Conservation (phyloP, 805 yeast species). For the Lipomyces kockii region DNA sequence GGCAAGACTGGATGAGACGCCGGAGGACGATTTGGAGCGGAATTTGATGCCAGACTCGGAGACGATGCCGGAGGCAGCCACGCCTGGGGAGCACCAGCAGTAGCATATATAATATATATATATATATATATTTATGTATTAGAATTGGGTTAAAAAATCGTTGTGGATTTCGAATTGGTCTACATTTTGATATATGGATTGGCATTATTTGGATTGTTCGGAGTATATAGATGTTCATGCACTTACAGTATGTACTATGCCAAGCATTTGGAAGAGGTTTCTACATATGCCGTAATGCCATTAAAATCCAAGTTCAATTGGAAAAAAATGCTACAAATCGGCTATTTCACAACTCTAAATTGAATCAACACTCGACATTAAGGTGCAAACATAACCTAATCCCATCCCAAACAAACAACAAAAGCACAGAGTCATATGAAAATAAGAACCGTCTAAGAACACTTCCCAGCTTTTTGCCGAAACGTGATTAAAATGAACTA, state of each 20-base stretch:
- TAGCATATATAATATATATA: not conserved
- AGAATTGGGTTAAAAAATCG: not conserved
- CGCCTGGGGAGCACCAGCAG: too few species aligned
- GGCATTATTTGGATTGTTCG: not conserved
- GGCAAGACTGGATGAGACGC: conserved; percentile 32
- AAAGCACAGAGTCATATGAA: not conserved
- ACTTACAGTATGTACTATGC: not conserved
- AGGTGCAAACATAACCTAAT: not conserved
- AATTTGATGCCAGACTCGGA: not conserved
- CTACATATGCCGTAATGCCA: too few species aligned
- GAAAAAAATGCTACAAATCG: not conserved
- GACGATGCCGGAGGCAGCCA: not conserved
- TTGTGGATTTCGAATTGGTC: not conserved
- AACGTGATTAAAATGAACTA: not conserved
- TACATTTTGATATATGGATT: not conserved
- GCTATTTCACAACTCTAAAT: too few species aligned
- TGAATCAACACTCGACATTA: not conserved
- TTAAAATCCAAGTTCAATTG: not conserved
- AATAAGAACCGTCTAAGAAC: not conserved
- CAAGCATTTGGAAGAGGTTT: not conserved
- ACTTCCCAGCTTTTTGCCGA: too few species aligned
- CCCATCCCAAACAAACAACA: not conserved
- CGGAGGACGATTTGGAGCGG: conserved; percentile 17
- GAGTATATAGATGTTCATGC: not conserved
- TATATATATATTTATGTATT: not conserved